phyloP scores from a whole-genome alignment of 2,329 filamentous ascomycete genomes.

The Stenocarpella maydis region DNA sequence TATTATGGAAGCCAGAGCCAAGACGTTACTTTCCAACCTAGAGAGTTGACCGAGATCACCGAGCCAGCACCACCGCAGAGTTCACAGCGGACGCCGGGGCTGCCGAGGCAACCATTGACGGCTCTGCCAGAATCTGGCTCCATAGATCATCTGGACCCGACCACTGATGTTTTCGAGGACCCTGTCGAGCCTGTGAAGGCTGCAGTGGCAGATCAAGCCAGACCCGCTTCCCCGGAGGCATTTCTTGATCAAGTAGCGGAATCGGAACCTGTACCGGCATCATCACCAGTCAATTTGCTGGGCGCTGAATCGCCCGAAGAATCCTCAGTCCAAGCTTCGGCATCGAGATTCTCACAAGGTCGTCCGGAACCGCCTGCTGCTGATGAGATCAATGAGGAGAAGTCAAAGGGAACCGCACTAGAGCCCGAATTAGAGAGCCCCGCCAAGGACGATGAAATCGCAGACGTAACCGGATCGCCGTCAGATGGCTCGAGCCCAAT shows the following conservation, averaged over 20 bases:
- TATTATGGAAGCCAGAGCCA: slow-evolving; percentile 74
- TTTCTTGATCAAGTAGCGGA: slow-evolving; percentile 25
- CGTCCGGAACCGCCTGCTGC: not conserved
- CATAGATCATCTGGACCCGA: slow-evolving; percentile 39
- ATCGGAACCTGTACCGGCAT: slow-evolving; percentile 32
- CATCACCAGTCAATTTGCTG: slow-evolving; percentile 36
- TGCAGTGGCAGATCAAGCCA: not conserved
- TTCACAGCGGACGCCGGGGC: not conserved
- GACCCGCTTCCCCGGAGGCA: slow-evolving; percentile 27
- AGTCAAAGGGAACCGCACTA: slow-evolving; percentile 36
- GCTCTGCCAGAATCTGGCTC: slow-evolving; percentile 31
- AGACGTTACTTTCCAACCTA: slow-evolving; percentile 54
- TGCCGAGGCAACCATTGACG: slow-evolving; percentile 17
- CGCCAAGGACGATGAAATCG: slow-evolving; percentile 41
- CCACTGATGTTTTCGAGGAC: slow-evolving; percentile 46
- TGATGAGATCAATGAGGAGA: slow-evolving; percentile 29
- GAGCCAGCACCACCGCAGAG: not conserved
- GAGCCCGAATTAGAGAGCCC: slow-evolving; percentile 2
- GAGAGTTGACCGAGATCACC: slow-evolving; percentile 40
- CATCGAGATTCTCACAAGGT: slow-evolving; percentile 22
- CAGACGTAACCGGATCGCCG: slow-evolving; percentile 64
- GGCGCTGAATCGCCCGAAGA: slow-evolving; percentile 19
- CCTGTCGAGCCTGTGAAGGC: slow-evolving; percentile 44
- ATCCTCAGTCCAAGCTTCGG: slow-evolving; percentile 32
- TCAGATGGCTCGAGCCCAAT: slow-evolving; percentile 79